Evolutionary conservation across 345 rosid genomes (phyloP).

Genomic region (Excoecaria agallocha): DNA sequence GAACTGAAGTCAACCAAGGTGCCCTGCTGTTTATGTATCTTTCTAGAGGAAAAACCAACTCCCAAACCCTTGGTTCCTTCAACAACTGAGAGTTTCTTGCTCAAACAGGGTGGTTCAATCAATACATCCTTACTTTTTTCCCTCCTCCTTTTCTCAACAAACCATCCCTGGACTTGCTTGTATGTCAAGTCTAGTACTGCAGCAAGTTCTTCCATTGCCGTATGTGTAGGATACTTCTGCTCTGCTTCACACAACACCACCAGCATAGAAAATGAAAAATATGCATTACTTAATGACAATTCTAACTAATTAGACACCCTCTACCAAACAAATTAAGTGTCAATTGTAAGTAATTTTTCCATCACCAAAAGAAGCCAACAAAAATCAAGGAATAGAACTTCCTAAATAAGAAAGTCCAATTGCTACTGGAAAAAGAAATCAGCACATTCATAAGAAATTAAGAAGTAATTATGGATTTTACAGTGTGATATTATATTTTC

Average conservation of each 20-base stretch:
- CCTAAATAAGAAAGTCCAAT: neutral
- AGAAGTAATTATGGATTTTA: neutral
- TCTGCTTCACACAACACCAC: constrained; percentile 44
- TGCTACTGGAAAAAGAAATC: neutral
- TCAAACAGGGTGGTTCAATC: constrained; percentile 13
- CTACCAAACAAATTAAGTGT: neutral
- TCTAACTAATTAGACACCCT: neutral
- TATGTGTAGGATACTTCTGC: constrained; percentile 52
- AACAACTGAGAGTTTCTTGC: constrained; percentile 17
- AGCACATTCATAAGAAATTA: neutral
- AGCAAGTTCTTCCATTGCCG: constrained; percentile 54
- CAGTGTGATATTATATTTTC: neutral
- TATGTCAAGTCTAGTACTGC: constrained; percentile 53
- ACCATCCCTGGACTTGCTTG: constrained; percentile 78
- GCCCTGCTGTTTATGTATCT: constrained; percentile 20
- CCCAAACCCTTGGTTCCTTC: constrained; percentile 20
- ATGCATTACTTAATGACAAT: neutral
- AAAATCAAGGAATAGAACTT: neutral
- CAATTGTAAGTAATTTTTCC: too few species aligned
- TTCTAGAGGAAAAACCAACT: constrained; percentile 15
- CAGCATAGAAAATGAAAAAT: constrained; percentile 6
- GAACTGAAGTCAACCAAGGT: constrained; percentile 6
- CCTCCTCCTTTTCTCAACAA: constrained; percentile 66
- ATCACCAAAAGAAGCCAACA: neutral
- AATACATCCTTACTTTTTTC: constrained; percentile 32